Base-by-base conservation (phyloP, 2,329 filamentous ascomycete genomes). In the Microascus cirrosus region DNA sequence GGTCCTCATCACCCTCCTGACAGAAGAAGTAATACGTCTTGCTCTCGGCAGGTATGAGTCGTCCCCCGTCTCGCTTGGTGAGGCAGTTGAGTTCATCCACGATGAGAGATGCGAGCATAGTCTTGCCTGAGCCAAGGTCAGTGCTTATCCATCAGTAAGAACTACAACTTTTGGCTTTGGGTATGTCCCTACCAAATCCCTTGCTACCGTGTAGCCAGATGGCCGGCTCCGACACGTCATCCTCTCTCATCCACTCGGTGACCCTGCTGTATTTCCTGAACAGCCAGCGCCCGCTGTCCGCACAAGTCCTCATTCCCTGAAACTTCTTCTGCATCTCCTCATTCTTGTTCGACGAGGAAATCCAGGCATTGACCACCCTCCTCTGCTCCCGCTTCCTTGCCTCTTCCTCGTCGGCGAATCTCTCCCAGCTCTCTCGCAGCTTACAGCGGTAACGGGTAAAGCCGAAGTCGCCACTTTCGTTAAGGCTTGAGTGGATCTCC, bases 81-180 rank as follows among this genome's bases (percentile, higher is more conserved):
- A 42, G 18, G 36, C 4, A 3, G 45, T 15, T 42, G 22, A 15
- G 58, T 56, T 69, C 59, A 34, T 75, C 67, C 5, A 76, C 61
- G 18, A 75, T 64, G 1, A 66, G 57, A 0, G 74, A 75, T 1
- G 74, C 66, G 20, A 77, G 65, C 8, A 75, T 62, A 0, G 73
- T 72, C 64, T 77, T 77, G 2, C 73, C 73, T 74, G 51, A 0
- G 12, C n/a, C n/a, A n/a, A n/a, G n/a, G n/a, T n/a, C n/a, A n/a
- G n/a, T n/a, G n/a, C n/a, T n/a, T n/a, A n/a, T n/a, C n/a, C n/a
- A n/a, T n/a, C n/a, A n/a, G n/a, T n/a, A n/a, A n/a, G n/a, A n/a
- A n/a, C n/a, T n/a, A n/a, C n/a, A n/a, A n/a, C n/a, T n/a, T 42
- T 3, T n/a, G 3, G 12, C 36, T 42, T 5, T 4, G 18, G 12